These are phyloP conservation scores for Athelia sp. DNA, from an alignment of 1,284 basidiomycete species.

Conservation along the genomic window DNA sequence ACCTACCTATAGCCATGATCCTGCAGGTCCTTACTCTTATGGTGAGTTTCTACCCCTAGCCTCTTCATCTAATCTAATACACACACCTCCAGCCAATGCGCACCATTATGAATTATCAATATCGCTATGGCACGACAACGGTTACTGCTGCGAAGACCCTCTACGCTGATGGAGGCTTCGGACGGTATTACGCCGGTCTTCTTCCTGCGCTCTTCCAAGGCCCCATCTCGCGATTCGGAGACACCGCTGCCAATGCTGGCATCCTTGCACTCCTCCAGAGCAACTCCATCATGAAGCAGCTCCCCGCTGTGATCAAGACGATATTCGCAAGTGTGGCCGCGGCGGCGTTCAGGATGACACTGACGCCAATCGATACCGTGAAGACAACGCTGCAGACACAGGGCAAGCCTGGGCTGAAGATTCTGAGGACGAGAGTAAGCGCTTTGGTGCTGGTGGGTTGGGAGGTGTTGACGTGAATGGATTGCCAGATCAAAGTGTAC, in stretches of 20 bases:
- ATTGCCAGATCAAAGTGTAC: constrained; percentile 65
- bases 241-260: constrained; percentile 83
- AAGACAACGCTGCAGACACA: constrained; percentile 93
- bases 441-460: constrained; percentile 2
- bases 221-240: constrained; percentile 76
- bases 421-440: constrained; percentile 62
- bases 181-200: constrained; percentile 81
- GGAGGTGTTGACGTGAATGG: not conserved
- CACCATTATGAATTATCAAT: constrained; percentile 92
- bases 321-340: constrained; percentile 68
- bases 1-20: constrained; percentile 62
- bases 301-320: constrained; percentile 64
- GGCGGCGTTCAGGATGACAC: constrained; percentile 75
- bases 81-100: constrained; percentile 57
- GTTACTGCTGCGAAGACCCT: constrained; percentile 62
- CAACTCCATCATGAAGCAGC: constrained; percentile 59
- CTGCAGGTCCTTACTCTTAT: constrained; percentile 84
- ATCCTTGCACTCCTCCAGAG: constrained; percentile 72
- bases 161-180: constrained; percentile 73
- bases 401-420: constrained; percentile 60
- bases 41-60: constrained; percentile 33
- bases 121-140: constrained; percentile 76
- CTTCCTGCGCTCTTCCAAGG: constrained; percentile 79
- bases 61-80: constrained; percentile 2
- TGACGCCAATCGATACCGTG: constrained; percentile 86